Evolutionary conservation across 768 basidiomycete genomes (phyloP), one percentile per base, ranked within the genome.

Genomic region (Coprinellus micaceus): DNA sequence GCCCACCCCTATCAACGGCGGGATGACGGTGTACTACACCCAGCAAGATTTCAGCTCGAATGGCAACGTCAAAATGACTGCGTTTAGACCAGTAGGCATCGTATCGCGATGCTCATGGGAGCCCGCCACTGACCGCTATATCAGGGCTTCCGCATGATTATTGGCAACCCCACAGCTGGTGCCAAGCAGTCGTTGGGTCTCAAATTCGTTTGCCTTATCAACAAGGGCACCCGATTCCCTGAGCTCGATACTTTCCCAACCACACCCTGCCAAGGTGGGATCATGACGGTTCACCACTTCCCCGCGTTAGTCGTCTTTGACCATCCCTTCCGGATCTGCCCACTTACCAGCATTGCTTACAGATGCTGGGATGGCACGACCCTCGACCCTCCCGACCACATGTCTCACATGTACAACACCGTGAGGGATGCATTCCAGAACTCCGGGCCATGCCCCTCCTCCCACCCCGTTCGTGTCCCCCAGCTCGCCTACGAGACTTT

Each of bases 381-480:
- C 25, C 54, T 47, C 46, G 46, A 47, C 22, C 46, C 46, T 7
- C 22, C 46, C 9, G 46, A 47, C 46, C 46, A 47, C 24, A 11
- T 26, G 55, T 50, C 47, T 37, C 55, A 56, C 48, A 48, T 56
- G 36, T 47, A 47, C 9, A 50, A 50, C 48, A 19, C 21, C n/a
- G 39, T 36, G 15, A 17, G 48, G 10, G 55, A 33, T 39, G 22
- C 21, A 19, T 37, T 37, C 15, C 19, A 36, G 12, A 13, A 24
- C 17, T 47, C 47, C 43, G 55, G 55, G 4, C n/a, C 36, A 12
- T 56, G 55, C 55, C 55, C 55, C 24, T 5, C 55, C 3, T 40
- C 55, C 21, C 55, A 56, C 55, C 55, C 55, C 48, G 39, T 51
- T 48, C 47, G 55, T 22, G 37, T 56, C 13, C 55, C 55, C 36